phyloP scores from a whole-genome alignment of 169 alveolate genomes.

The Plasmodium berghei region DNA sequence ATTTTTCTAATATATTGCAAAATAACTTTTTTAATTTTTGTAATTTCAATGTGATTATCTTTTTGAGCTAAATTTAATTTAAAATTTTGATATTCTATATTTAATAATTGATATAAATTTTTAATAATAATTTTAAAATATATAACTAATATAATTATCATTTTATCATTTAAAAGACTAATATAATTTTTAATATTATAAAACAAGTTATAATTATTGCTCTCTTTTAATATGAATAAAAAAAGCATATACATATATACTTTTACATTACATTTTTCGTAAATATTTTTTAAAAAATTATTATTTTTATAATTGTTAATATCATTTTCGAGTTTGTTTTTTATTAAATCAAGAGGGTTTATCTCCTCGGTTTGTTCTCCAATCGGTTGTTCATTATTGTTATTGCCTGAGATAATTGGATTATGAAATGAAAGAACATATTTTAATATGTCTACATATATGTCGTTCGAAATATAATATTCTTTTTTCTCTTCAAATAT shows the following conservation, averaged over 20 bases:
- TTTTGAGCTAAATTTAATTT: neutral
- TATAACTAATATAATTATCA: slow-evolving; percentile 35
- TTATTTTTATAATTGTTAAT: neutral
- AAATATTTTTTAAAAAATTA: slow-evolving; percentile 17
- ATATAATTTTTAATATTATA: slow-evolving; percentile 45
- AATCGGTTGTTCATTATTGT: too few species aligned
- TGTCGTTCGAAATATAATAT: neutral
- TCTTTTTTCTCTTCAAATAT: neutral
- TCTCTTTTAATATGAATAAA: slow-evolving; percentile 27
- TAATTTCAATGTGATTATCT: neutral
- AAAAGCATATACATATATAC: slow-evolving; percentile 24
- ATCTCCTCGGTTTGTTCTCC: too few species aligned
- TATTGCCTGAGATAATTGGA: too few species aligned
- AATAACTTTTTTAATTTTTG: slow-evolving; percentile 12
- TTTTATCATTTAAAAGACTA: slow-evolving; percentile 38
- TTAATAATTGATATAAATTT: slow-evolving; percentile 22
- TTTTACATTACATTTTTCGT: neutral
- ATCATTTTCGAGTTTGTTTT: neutral
- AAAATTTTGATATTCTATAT: neutral
- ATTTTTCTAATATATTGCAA: slow-evolving; percentile 28
- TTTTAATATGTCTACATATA: slow-evolving; percentile 5
- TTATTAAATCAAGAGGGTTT: too few species aligned
- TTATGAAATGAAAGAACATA: neutral
- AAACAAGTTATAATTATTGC: slow-evolving; percentile 38
- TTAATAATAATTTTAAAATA: slow-evolving; percentile 26